Evolutionary conservation across 169 alveolate genomes (phyloP).

Genomic region (Eimeria necatrix): DNA sequence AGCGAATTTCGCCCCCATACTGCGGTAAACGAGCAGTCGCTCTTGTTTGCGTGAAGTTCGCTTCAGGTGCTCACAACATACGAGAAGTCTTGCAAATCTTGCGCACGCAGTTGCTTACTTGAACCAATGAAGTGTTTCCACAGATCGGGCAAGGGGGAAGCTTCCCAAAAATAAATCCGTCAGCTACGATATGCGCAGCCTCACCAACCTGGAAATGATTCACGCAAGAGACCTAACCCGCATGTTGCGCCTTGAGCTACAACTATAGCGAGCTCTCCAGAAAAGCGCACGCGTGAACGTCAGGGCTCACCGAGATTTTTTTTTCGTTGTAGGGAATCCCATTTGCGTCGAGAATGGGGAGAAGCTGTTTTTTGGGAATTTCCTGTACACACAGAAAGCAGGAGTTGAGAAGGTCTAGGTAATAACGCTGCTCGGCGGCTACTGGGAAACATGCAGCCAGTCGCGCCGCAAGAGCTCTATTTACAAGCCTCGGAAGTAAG

Average conservation of each 20-base stretch:
- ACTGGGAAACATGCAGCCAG: too few relatives aligned
- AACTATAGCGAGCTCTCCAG: too few relatives aligned
- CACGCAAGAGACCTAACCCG: not conserved
- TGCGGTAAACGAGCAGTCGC: not conserved
- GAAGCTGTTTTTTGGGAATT: conserved; percentile 79
- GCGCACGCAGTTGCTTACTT: conserved; percentile 25
- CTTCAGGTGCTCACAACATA: not conserved
- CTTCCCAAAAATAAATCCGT: conserved; percentile 79
- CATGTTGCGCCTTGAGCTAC: not conserved
- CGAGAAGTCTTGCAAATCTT: too few relatives aligned
- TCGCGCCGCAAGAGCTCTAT: not conserved
- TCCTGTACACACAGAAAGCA: conserved; percentile 19
- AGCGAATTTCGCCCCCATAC: conserved; percentile 76
- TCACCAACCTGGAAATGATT: conserved; percentile 65
- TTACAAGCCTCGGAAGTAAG: not conserved
- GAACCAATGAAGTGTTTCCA: conserved; percentile 75
- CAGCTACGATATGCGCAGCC: conserved; percentile 82
- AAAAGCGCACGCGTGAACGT: not conserved
- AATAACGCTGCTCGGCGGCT: too few relatives aligned
- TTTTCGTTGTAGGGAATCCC: conserved; percentile 77
- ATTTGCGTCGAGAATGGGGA: conserved; percentile 76
- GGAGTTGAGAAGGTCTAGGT: not conserved
- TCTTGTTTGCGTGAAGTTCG: not conserved
- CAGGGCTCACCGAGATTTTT: conserved; percentile 67
- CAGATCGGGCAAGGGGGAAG: conserved; percentile 82